Conservation (phyloP, 495 filamentous ascomycete species). For the Wilcoxina mikolae region DNA sequence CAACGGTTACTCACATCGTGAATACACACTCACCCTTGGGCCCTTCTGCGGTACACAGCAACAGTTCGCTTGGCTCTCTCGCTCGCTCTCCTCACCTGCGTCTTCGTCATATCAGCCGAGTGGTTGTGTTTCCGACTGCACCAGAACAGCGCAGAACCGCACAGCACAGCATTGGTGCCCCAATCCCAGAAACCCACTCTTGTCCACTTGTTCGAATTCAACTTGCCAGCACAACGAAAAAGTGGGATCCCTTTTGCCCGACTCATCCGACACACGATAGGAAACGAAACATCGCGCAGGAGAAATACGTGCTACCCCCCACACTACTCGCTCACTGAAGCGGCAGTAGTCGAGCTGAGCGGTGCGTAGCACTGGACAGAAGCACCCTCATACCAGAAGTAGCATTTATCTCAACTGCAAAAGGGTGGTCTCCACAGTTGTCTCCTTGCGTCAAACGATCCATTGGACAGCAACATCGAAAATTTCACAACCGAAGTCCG, state of each 20-base stretch:
- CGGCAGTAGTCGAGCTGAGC: not conserved
- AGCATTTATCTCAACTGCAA: not conserved
- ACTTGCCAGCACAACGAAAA: constrained; percentile 17
- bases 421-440: too few relatives aligned
- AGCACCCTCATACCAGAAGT: not conserved
- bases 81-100: not conserved
- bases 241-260: not conserved
- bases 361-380: not conserved
- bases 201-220: constrained; percentile 21
- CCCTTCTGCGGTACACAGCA: not conserved
- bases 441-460: not conserved
- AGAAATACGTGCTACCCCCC: not conserved
- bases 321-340: not conserved
- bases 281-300: not conserved
- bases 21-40: too few relatives aligned
- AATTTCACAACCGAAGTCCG: not conserved
- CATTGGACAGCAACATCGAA: not conserved
- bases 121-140: not conserved
- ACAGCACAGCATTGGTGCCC: constrained; percentile 1
- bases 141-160: not conserved
- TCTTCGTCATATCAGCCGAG: not conserved
- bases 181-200: not conserved
- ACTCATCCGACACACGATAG: not conserved
- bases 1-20: too few relatives aligned
- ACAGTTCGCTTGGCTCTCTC: not conserved